phyloP scores from a whole-genome alignment of 179 eudicot genomes.

The Beta lomatogona region DNA sequence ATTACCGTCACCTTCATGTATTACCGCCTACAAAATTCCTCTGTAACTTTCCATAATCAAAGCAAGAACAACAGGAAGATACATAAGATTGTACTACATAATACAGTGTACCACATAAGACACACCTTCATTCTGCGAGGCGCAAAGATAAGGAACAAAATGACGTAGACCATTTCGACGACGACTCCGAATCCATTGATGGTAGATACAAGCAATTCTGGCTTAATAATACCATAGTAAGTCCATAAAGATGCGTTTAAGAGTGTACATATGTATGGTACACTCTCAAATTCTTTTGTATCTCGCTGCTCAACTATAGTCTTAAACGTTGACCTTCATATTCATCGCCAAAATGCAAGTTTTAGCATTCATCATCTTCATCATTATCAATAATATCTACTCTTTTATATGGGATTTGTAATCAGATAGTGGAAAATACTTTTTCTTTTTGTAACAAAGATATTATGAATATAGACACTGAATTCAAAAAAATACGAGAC shows the following conservation, averaged over 20 bases:
- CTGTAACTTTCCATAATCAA: not conserved
- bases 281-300: conserved; percentile 47
- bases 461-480: no score
- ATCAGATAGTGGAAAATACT: no score
- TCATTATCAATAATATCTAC: no score
- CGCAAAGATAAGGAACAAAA: conserved; percentile 43
- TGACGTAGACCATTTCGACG: conserved; percentile 40
- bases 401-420: no score
- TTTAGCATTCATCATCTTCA: not conserved
- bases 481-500: not conserved
- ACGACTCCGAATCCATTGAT: conserved; percentile 50
- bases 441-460: no score
- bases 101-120: not conserved
- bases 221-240: conserved; percentile 46
- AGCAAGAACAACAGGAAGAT: no score
- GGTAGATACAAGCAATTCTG: conserved; percentile 50
- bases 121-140: conserved; percentile 37
- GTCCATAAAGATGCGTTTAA: conserved; percentile 47
- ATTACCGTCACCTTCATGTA: no score
- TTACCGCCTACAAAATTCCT: no score
- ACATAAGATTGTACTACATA: no score
- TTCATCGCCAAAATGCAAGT: not conserved
- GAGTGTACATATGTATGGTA: conserved; percentile 51
- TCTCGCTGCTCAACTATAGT: conserved; percentile 39
- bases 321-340: conserved; percentile 41